These are phyloP conservation scores for Eutypa lata DNA, from an alignment of 2,329 filamentous ascomycete genomes.

Conservation along the genomic window DNA sequence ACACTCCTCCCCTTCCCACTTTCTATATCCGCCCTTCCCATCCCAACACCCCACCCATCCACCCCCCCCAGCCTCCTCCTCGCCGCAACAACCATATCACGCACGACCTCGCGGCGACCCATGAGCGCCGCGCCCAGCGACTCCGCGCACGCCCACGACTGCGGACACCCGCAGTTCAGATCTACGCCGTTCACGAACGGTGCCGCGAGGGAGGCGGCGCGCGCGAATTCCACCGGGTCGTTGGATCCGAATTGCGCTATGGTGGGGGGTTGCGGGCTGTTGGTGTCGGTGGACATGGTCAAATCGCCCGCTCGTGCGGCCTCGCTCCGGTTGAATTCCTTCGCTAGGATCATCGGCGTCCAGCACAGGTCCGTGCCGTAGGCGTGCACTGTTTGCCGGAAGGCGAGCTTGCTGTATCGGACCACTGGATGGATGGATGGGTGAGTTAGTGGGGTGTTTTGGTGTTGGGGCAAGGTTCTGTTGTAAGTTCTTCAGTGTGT, in stretches of 20 bases:
- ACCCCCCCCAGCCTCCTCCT: conserved; percentile 45
- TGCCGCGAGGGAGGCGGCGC: conserved; percentile 59
- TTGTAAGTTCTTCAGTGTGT: no score
- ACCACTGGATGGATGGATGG: conserved; percentile 19
- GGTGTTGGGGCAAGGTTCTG: no score
- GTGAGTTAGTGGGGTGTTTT: conserved; percentile 16
- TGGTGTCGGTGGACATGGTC: conserved; percentile 50
- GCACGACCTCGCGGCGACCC: conserved; percentile 61
- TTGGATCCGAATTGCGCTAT: conserved; percentile 68
- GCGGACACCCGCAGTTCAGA: conserved; percentile 71
- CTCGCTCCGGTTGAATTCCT: conserved; percentile 63
- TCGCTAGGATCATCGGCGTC: conserved; percentile 70
- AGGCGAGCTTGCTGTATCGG: conserved; percentile 50
- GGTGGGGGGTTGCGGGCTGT: conserved; percentile 55
- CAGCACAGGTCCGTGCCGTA: conserved; percentile 66
- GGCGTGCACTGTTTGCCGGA: conserved; percentile 62
- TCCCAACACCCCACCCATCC: conserved; percentile 52
- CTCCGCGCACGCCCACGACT: conserved; percentile 69
- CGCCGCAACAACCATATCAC: conserved; percentile 60
- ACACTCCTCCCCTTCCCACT: conserved; percentile 52
- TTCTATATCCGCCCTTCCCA: conserved; percentile 37
- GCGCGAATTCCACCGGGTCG: conserved; percentile 56
- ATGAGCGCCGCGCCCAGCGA: conserved; percentile 68
- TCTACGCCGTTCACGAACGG: conserved; percentile 64
- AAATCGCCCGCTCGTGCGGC: conserved; percentile 63